Evolutionary conservation across 805 yeast species (phyloP), one percentile per base, ranked within the genome.

Genomic region (Saccharomycopsis microspora): DNA sequence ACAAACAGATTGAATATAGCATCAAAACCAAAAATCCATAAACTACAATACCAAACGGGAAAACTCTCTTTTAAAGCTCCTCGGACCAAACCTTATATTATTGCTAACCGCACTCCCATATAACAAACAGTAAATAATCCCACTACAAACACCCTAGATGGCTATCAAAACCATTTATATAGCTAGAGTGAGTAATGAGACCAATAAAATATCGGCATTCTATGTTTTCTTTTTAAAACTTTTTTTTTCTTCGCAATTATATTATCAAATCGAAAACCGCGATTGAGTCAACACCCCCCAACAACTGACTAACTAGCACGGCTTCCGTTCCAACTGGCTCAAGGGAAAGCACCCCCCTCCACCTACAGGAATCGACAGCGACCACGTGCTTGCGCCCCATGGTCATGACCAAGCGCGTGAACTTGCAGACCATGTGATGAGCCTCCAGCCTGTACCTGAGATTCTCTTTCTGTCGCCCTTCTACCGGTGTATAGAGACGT

Each of bases 341-440:
- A 64, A 66, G 1, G 75, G 72, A 9, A 95, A 95, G 29, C 84
- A 82, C 54, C 82, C 85, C 0, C 77, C 82, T 3, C 76, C 80
- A 38, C 95, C 95, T 2, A 89, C 97, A 0, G 96, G 96, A 0
- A 80, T 89, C 19, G 89, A 82, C 51, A 81, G 89, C 49, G 98
- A 93, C 57, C 93, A 95, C 3, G 80, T 86, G 2, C 68, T 93
- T 54, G 93, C 97, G 0, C 78, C 78, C 1, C 95, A 86, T 59
- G 98, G 97, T 3, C 80, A 77, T 3, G 82, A 79, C 7, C 97
- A 93, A 64, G 94, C 97, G 0, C 69, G 74, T 38, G 93, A 93
- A 58, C 65, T 93, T 53, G 88, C 85, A 0, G 71, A 66, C 30
- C 82, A 72, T 58, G 58, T 89, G 11, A 55, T 74, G 11, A 68